Conservation (phyloP, 352 stramenopile genomes). For the Phytophthora pisi region DNA sequence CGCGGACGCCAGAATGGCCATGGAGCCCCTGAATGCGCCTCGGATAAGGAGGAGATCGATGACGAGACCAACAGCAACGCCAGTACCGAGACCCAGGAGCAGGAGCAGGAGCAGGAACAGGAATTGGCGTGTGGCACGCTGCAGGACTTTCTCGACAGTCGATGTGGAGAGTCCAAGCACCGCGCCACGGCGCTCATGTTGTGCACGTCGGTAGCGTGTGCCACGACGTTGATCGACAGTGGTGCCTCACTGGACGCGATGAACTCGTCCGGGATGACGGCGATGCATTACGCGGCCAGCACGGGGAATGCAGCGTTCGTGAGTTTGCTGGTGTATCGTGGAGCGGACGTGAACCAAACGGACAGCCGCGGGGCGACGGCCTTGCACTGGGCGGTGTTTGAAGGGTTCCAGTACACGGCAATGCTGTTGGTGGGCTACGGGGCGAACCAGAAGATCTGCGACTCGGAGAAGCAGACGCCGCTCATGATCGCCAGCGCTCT, state of each 20-base stretch:
- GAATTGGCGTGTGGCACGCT: slow-evolving; percentile 27
- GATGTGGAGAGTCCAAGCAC: slow-evolving; percentile 72
- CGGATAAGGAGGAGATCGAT: slow-evolving; percentile 25
- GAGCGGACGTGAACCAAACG: slow-evolving; percentile 72
- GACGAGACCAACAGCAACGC: slow-evolving; percentile 33
- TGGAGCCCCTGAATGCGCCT: slow-evolving; percentile 8
- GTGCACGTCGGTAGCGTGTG: slow-evolving; percentile 72
- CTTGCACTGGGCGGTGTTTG: slow-evolving; percentile 85
- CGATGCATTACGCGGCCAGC: slow-evolving; percentile 82
- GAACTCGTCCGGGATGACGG: slow-evolving; percentile 85
- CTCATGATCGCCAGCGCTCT: slow-evolving; percentile 86
- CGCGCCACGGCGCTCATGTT: slow-evolving; percentile 77
- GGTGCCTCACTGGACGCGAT: slow-evolving; percentile 53
- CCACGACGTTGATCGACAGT: slow-evolving; percentile 54
- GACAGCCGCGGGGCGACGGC: slow-evolving; percentile 74
- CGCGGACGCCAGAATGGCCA: slow-evolving; percentile 21
- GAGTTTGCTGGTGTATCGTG: slow-evolving; percentile 64
- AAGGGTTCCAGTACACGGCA: slow-evolving; percentile 86
- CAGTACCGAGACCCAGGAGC: slow-evolving; percentile 31
- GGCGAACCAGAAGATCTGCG: slow-evolving; percentile 82
- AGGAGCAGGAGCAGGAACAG: slow-evolving; percentile 26
- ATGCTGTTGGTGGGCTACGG: slow-evolving; percentile 83
- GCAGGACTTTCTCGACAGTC: slow-evolving; percentile 57
- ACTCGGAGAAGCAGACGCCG: slow-evolving; percentile 77
- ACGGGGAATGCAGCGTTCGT: slow-evolving; percentile 78